Evolutionary conservation across 257 asterid species (phyloP).

Genomic region (Solanum dulcamara): DNA sequence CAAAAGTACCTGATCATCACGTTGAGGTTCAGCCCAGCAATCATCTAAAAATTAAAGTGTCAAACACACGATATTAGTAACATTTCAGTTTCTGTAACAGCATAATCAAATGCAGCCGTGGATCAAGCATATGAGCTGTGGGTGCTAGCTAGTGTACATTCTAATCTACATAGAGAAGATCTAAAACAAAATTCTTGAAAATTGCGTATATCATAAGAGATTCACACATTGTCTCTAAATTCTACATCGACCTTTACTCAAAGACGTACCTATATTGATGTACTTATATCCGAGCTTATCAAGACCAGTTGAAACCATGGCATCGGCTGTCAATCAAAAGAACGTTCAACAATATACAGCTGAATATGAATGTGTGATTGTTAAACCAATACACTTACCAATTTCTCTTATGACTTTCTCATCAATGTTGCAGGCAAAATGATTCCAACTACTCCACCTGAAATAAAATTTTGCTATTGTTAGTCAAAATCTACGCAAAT

Average conservation of each 20-base stretch:
- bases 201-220: background rate
- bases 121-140: background rate
- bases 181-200: background rate
- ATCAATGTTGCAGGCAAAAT: constrained; percentile 55
- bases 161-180: background rate
- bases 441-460: constrained; percentile 98
- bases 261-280: constrained; percentile 64
- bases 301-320: constrained; percentile 85
- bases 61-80: background rate
- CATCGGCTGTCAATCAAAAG: constrained; percentile 58
- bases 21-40: constrained; percentile 72
- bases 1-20: constrained; percentile 45
- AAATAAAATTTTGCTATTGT: background rate
- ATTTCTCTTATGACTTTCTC: constrained; percentile 65
- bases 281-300: constrained; percentile 65
- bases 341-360: background rate
- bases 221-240: background rate
- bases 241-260: background rate
- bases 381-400: constrained; percentile 18
- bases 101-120: background rate
- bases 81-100: background rate
- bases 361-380: background rate
- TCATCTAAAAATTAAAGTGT: constrained; percentile 41
- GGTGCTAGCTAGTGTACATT: background rate
- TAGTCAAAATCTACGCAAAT: background rate